Conservation (phyloP, 306 rosid species). For the Herpetospermum pedunculosum region DNA sequence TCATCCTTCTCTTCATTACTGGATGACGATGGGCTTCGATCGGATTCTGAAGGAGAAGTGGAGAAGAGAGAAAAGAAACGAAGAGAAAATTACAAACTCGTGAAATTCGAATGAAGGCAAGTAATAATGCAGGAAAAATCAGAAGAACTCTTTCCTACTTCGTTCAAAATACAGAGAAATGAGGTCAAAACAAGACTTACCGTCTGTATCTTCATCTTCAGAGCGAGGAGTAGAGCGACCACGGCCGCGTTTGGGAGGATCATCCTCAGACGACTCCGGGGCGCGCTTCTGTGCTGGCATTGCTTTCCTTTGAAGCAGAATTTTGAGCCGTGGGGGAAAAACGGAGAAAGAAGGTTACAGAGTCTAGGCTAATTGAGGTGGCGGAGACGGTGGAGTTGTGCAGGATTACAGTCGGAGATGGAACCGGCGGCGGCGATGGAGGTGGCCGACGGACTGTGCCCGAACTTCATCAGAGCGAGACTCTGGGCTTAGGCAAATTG, state of each 20-base stretch:
- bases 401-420: background rate
- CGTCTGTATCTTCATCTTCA: slow-evolving; percentile 32
- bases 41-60: slow-evolving; percentile 33
- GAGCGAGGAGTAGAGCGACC: slow-evolving; percentile 15
- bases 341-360: background rate
- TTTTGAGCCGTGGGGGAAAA: background rate
- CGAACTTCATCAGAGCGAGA: background rate
- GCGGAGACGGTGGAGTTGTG: background rate
- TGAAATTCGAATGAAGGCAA: slow-evolving; percentile 6
- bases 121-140: background rate
- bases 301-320: slow-evolving; percentile 20
- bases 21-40: slow-evolving; percentile 37
- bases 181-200: slow-evolving; percentile 21
- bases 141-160: background rate
- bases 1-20: slow-evolving; percentile 32
- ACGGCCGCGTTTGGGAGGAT: slow-evolving; percentile 12
- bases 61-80: background rate
- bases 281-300: slow-evolving; percentile 63
- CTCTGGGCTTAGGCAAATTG: slow-evolving; percentile 7
- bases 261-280: slow-evolving; percentile 27
- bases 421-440: background rate
- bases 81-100: slow-evolving; percentile 4
- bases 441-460: background rate
- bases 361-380: background rate
- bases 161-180: slow-evolving; percentile 5